phyloP scores from a whole-genome alignment of 108 stramenopile genomes.

The Mayamaea pseudoterrestris region DNA sequence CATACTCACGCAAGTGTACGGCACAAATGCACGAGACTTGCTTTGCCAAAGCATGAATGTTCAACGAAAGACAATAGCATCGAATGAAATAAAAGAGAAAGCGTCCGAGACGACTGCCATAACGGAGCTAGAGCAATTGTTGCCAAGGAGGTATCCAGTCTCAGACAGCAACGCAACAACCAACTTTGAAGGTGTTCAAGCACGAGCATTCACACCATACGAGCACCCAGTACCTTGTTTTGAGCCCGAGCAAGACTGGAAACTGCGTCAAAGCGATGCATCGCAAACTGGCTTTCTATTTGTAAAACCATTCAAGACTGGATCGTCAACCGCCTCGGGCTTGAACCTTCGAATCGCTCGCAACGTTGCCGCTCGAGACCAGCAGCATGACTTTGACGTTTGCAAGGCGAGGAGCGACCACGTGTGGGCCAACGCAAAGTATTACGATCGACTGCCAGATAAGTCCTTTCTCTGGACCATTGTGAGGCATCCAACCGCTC shows the following conservation, averaged over 20 bases:
- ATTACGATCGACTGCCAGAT: background rate
- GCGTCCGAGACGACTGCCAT: too few species aligned
- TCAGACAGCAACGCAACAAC: too few species aligned
- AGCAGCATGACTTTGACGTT: background rate
- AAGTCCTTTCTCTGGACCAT: constrained; percentile 22
- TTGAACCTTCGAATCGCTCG: constrained; percentile 24
- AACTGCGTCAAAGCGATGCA: too few species aligned
- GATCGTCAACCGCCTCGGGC: constrained; percentile 15
- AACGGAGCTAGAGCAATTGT: too few species aligned
- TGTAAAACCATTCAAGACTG: constrained; percentile 19
- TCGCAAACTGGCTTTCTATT: constrained; percentile 15
- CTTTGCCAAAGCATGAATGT: too few species aligned
- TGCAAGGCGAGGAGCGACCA: background rate
- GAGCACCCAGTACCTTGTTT: background rate
- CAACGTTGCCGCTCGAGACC: constrained; percentile 9
- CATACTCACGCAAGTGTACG: too few species aligned
- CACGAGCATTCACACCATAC: background rate
- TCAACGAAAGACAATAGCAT: too few species aligned
- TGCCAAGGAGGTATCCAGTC: too few species aligned
- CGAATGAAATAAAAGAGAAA: too few species aligned
- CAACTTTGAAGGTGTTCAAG: background rate
- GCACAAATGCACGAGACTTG: too few species aligned
- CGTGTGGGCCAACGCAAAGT: background rate
- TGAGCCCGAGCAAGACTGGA: too few species aligned
- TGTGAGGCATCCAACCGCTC: constrained; percentile 26